A percentile compares a stretch with the other conserved stretches of the same genome.
phyloP scores from a whole-genome alignment of 208 protist species.

The Porcisia hertigi region DNA sequence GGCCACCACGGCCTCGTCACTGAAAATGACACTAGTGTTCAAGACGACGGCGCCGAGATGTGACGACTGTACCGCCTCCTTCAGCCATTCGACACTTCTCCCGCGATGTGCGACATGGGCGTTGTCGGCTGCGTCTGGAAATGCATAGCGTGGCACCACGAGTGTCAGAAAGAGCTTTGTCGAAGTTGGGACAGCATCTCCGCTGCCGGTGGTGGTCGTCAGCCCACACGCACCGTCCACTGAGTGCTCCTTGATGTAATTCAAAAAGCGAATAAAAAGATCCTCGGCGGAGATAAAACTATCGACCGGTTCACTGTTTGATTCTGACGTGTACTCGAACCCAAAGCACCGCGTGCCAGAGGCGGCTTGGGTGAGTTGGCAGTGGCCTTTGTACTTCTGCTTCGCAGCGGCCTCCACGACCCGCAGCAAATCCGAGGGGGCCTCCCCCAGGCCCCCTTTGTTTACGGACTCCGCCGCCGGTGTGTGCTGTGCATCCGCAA shows the following conservation, averaged over 20 bases:
- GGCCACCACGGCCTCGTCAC: conserved; percentile 70
- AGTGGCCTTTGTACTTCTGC: conserved; percentile 63
- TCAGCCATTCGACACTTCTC: conserved; percentile 56
- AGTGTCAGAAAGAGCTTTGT: conserved; percentile 66
- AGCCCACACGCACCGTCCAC: conserved; percentile 80
- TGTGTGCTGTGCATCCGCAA: conserved; percentile 28
- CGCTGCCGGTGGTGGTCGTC: conserved; percentile 15
- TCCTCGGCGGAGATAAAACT: conserved; percentile 68
- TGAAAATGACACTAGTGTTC: conserved; percentile 62
- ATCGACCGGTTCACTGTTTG: conserved; percentile 33
- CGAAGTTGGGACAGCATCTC: neutral
- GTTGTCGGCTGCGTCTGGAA: conserved; percentile 34
- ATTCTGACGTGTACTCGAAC: conserved; percentile 48
- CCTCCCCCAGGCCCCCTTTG: conserved; percentile 11
- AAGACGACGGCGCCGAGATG: conserved; percentile 52
- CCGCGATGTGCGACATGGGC: conserved; percentile 6
- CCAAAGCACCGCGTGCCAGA: conserved; percentile 35
- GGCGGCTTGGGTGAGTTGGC: conserved; percentile 35
- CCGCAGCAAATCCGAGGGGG: conserved; percentile 33
- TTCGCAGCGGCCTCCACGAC: conserved; percentile 48
- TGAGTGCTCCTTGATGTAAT: conserved; percentile 82
- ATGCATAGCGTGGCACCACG: conserved; percentile 77
- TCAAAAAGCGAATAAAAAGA: conserved; percentile 79
- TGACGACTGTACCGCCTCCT: conserved; percentile 66
- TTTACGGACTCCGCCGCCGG: neutral